Evolutionary conservation across 805 yeast species (phyloP).

Genomic region (Hanseniaspora vineae): DNA sequence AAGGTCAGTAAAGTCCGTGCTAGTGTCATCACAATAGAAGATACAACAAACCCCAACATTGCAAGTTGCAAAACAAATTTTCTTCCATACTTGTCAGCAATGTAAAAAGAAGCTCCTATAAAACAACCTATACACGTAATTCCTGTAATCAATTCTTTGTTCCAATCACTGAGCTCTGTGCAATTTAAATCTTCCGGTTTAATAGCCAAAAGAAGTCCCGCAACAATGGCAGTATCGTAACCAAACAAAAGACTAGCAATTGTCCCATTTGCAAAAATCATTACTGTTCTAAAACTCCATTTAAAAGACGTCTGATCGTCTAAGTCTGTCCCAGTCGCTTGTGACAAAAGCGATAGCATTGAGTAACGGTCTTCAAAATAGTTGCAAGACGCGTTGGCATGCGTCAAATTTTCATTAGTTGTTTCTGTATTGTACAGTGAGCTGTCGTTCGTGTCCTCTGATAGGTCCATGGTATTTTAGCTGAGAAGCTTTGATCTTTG

Average conservation of each 20-base stretch:
- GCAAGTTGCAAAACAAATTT: constrained; percentile 27
- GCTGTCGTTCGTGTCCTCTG: no score
- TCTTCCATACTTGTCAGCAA: constrained; percentile 39
- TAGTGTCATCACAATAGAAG: constrained; percentile 38
- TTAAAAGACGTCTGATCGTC: constrained; percentile 16
- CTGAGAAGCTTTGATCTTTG: no score
- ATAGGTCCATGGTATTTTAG: no score
- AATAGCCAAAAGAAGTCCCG: constrained; percentile 41
- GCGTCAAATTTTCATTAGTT: no score
- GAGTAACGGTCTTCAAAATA: constrained; percentile 15
- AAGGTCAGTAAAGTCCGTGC: constrained; percentile 28
- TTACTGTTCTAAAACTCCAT: constrained; percentile 10
- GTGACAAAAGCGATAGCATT: constrained; percentile 16
- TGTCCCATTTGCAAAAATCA: constrained; percentile 26
- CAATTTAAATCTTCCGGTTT: constrained; percentile 26
- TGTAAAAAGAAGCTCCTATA: constrained; percentile 38
- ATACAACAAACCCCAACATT: constrained; percentile 32
- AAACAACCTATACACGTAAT: constrained; percentile 43
- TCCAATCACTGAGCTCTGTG: constrained; percentile 23
- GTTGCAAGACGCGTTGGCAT: background rate
- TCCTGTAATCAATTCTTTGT: constrained; percentile 31
- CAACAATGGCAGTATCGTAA: constrained; percentile 52
- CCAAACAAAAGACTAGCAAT: constrained; percentile 54
- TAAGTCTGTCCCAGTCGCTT: constrained; percentile 18
- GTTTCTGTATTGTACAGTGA: no score